Conservation (phyloP, 257 asterid species). For the Cruciata laevipes region DNA sequence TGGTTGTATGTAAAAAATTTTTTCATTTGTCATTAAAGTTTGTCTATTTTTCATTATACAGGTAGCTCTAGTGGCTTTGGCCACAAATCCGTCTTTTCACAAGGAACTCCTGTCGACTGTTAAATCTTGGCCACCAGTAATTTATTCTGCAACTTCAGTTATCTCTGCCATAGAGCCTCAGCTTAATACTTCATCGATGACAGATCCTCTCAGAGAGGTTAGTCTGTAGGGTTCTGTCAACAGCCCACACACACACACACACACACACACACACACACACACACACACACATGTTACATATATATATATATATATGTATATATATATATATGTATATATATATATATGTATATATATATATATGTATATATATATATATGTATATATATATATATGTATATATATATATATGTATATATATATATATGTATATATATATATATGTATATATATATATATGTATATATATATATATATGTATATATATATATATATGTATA, state of each 20-base stretch:
- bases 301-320: too few species aligned
- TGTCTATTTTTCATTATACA: conserved; percentile 26
- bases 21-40: not conserved
- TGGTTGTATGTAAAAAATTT: not conserved
- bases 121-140: conserved; percentile 76
- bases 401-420: too few species aligned
- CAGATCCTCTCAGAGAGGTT: conserved; percentile 85
- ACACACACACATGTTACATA: too few species aligned
- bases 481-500: not conserved
- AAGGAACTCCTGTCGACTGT: conserved; percentile 82
- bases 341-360: too few species aligned
- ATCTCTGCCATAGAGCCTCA: conserved; percentile 96
- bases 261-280: too few species aligned
- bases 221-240: conserved; percentile 18
- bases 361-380: too few species aligned
- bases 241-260: too few species aligned
- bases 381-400: too few species aligned
- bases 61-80: conserved; percentile 97
- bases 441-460: too few species aligned
- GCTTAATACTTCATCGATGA: conserved; percentile 72
- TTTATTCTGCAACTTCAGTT: conserved; percentile 76
- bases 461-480: too few species aligned
- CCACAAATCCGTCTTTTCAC: conserved; percentile 82
- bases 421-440: too few species aligned
- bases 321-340: too few species aligned